Evolutionary conservation across 164 flowering plant genomes (phyloP).

Genomic region (Umbilicus rupestris): DNA sequence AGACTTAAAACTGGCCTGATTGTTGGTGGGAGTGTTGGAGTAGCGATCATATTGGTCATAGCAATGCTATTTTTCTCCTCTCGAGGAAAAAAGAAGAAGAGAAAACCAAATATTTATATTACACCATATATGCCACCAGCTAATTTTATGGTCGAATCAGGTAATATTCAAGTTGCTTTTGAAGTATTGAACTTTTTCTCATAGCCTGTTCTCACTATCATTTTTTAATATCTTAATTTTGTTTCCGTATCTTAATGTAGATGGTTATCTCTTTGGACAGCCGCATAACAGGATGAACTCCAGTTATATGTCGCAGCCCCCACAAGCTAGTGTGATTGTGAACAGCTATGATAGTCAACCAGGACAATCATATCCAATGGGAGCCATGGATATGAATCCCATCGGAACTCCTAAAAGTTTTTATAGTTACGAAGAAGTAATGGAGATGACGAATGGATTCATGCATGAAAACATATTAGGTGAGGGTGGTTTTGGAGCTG

Average conservation of each 20-base stretch:
- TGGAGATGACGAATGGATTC: constrained; percentile 45
- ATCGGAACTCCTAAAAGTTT: constrained; percentile 20
- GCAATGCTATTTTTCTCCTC: constrained; percentile 21
- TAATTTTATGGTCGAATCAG: constrained; percentile 13
- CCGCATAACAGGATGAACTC: constrained; percentile 12
- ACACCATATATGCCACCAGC: constrained; percentile 19
- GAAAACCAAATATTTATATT: constrained; percentile 11
- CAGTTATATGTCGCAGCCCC: constrained; percentile 16
- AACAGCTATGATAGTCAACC: constrained; percentile 25
- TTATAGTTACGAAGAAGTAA: constrained; percentile 45
- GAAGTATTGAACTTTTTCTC: not conserved
- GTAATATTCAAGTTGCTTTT: not conserved
- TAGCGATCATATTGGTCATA: constrained; percentile 21
- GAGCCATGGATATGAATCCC: constrained; percentile 18
- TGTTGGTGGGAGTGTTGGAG: constrained; percentile 26
- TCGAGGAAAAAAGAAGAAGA: constrained; percentile 21
- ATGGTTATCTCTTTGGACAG: constrained; percentile 22
- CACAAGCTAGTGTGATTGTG: constrained; percentile 5
- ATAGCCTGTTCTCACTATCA: not conserved
- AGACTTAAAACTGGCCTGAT: constrained; percentile 7
- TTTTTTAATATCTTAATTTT: not conserved
- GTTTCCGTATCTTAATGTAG: constrained; percentile 15
- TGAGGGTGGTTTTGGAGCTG: constrained; percentile 63
- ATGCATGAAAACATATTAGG: constrained; percentile 37
- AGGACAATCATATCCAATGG: constrained; percentile 13